Evolutionary conservation across 2,329 filamentous ascomycete species (phyloP), one percentile per base, ranked within the genome.

Genomic region (Aspergillus sergii): DNA sequence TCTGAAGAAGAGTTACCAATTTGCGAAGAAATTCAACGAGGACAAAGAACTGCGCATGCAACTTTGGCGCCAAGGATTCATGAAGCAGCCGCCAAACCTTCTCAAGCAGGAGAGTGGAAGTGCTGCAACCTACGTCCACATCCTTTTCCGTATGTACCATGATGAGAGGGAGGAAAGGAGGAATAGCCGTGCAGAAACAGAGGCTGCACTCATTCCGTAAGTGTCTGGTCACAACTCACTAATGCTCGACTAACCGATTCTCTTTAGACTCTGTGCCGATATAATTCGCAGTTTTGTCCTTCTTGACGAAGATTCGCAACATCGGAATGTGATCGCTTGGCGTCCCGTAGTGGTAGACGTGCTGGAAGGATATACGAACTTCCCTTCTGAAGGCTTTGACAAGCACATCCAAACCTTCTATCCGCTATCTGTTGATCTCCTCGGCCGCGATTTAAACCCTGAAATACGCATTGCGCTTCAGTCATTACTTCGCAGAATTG

Each of bases 1-100:
- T 1, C 85, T 99, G 34, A 99, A 99, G 81, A 95, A 96, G 75
- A 95, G 91, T 32, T 99, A 97, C 80, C 89, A 96, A 64, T 99
- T 99, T 71, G 95, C 96, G 51, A 94, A 96, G 73, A 91, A 91
- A 71, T 99, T 99, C 84, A 99, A 99, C 78, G 93, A 93, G 67
- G 94, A 99, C 80, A 96, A 97, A 79, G 95, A 98, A 69, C 84
- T 99, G 43, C 89, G 95, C 53, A 96, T 96, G 85, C 88, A 92
- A 21, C 84, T 99, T 21, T 99, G 96, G 93, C 86, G 93, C 57
- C 95, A 99, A 77, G 95, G 96, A 0, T 99, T 99, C 84, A 99
- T 99, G 95, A 97, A 96, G 80, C 95, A 99, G 76, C 94, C 95
- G 19, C 95, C 95, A 3, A 99, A 99, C 73, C 84, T 99, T 14